Percentiles rank a stretch among this genome's conserved stretches.
Conservation (phyloP, 805 yeast genomes). For the Clavispora phyllophila region DNA sequence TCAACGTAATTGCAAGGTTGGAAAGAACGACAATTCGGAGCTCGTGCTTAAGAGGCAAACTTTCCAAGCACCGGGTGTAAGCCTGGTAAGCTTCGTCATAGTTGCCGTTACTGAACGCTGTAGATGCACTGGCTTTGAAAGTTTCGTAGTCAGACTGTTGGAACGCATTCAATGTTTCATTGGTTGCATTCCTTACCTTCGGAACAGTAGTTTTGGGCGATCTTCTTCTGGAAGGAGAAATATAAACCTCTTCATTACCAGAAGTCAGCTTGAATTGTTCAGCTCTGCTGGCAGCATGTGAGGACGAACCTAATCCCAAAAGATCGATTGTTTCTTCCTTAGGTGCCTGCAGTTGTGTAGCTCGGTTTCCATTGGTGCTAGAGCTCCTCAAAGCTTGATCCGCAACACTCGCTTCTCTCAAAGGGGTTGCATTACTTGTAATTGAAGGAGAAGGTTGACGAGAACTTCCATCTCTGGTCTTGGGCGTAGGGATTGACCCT, state of each 20-base stretch:
- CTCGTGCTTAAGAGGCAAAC: slow-evolving; percentile 62
- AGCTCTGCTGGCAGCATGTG: slow-evolving; percentile 13
- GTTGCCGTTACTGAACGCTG: slow-evolving; percentile 76
- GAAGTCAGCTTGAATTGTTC: slow-evolving; percentile 22
- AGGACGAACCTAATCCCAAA: slow-evolving; percentile 20
- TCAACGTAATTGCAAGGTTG: slow-evolving; percentile 61
- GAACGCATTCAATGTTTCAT: slow-evolving; percentile 31
- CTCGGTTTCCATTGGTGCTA: not conserved
- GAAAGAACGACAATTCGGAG: slow-evolving; percentile 65
- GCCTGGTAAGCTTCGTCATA: slow-evolving; percentile 58
- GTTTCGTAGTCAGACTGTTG: slow-evolving; percentile 41
- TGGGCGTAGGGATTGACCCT: not conserved
- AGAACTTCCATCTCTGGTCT: not conserved
- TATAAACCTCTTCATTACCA: slow-evolving; percentile 16
- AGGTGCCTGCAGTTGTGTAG: slow-evolving; percentile 7
- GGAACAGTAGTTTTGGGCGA: not conserved
- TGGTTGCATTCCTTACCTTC: slow-evolving; percentile 8
- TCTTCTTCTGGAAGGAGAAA: slow-evolving; percentile 22
- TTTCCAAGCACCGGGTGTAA: slow-evolving; percentile 46
- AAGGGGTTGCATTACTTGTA: not conserved
- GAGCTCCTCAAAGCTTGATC: not conserved
- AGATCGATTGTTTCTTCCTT: slow-evolving; percentile 20
- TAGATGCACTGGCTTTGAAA: slow-evolving; percentile 52
- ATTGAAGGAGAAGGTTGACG: slow-evolving; percentile 4
- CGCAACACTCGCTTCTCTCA: not conserved